A percentile compares a stretch with the other conserved stretches of the same genome.
phyloP scores from a whole-genome alignment of 768 basidiomycete species.

The Xerocomus spinulosus region DNA sequence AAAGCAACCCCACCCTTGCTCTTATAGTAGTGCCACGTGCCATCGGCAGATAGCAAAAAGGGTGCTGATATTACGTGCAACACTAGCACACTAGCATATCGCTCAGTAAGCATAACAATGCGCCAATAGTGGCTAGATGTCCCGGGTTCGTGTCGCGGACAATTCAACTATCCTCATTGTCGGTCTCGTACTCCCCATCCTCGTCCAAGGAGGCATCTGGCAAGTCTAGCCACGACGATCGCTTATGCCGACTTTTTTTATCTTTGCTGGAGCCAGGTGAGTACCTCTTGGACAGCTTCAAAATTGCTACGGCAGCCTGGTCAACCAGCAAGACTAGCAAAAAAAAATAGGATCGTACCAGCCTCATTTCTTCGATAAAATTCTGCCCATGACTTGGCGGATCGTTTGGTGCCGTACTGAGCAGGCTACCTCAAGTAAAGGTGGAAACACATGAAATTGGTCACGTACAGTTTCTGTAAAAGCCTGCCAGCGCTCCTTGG shows the following conservation, averaged over 20 bases:
- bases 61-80: slow-evolving; percentile 10
- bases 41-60: slow-evolving; percentile 4
- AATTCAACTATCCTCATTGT: slow-evolving; percentile 13
- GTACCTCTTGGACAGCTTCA: slow-evolving; percentile 27
- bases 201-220: slow-evolving; percentile 10
- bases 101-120: slow-evolving; percentile 4
- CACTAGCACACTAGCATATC: slow-evolving; percentile 3
- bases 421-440: slow-evolving; percentile 4
- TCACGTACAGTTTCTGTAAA: slow-evolving; percentile 48
- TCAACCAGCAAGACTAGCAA: slow-evolving; percentile 5
- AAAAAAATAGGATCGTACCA: slow-evolving; percentile 34
- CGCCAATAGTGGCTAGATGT: no score
- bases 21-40: slow-evolving; percentile 33
- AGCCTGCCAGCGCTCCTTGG: slow-evolving; percentile 50
- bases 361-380: slow-evolving; percentile 50
- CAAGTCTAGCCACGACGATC: slow-evolving; percentile 21
- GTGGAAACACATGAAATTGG: not conserved
- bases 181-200: slow-evolving; percentile 21
- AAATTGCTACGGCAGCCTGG: slow-evolving; percentile 14
- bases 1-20: slow-evolving; percentile 10
- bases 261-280: slow-evolving; percentile 8
- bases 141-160: no score
- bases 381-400: slow-evolving; percentile 57
- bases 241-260: slow-evolving; percentile 17
- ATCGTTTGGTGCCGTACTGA: slow-evolving; percentile 47